These are phyloP conservation scores for Nymphaea thermarum DNA, from an alignment of 164 flowering plant species.

Conservation along the genomic window DNA sequence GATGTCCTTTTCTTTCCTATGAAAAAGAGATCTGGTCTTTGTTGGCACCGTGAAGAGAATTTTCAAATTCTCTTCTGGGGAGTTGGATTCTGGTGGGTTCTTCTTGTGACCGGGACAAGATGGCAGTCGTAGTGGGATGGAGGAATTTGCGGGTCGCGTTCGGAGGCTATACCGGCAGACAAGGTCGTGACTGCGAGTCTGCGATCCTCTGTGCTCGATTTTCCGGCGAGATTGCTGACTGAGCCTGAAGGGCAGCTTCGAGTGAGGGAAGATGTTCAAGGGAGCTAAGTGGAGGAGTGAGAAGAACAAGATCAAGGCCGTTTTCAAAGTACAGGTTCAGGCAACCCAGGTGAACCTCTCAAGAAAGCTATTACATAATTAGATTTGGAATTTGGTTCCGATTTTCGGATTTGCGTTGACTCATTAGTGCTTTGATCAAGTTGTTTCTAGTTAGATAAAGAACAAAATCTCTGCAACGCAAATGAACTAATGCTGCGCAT, in stretches of 20 bases:
- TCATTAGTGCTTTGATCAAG: background rate
- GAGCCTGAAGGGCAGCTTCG: background rate
- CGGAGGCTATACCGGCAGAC: background rate
- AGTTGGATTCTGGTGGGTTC: background rate
- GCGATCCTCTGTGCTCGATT: background rate
- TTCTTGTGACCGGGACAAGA: background rate
- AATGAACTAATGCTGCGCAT: background rate
- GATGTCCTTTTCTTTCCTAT: background rate
- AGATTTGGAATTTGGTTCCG: background rate
- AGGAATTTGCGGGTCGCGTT: no score
- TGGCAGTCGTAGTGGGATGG: background rate
- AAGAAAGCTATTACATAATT: background rate
- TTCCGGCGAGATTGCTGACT: background rate
- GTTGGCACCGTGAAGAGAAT: background rate
- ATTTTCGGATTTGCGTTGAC: background rate
- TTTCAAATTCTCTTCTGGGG: background rate
- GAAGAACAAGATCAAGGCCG: conserved; percentile 70
- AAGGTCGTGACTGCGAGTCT: background rate
- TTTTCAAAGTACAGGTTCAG: conserved; percentile 73
- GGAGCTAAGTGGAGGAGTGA: conserved; percentile 83
- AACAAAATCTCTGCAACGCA: background rate
- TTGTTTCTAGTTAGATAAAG: background rate
- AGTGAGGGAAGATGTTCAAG: conserved; percentile 55
- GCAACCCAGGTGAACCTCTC: conserved; percentile 55
- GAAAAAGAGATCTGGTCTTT: background rate